Percentiles rank a stretch among this genome's conserved stretches.
Evolutionary conservation across 345 rosid species (phyloP).

Genomic region (Heritiera fomes): DNA sequence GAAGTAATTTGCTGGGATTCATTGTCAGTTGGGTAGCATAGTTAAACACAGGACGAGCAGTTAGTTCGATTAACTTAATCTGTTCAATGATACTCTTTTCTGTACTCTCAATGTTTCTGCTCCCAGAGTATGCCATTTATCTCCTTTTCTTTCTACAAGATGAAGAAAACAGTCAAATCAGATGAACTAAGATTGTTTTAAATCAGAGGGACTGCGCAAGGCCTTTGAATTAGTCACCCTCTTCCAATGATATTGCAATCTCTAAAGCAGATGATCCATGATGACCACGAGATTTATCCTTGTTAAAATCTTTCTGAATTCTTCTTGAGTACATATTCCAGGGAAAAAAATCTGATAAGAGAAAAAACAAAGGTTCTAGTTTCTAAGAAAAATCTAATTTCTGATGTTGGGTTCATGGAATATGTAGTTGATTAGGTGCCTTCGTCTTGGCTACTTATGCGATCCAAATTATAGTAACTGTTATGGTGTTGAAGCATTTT

Average conservation of each 20-base stretch:
- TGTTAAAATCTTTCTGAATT: not conserved
- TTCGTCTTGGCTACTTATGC: not conserved
- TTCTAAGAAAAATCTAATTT: not conserved
- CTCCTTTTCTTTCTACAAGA: not conserved
- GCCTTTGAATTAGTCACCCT: not conserved
- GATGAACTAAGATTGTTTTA: not conserved
- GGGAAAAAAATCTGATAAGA: not conserved
- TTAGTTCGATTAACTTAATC: not conserved
- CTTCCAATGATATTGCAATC: not conserved
- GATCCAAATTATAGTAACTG: not conserved
- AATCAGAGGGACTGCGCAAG: not conserved
- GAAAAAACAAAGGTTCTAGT: not conserved
- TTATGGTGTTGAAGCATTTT: not conserved
- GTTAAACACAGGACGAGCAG: not conserved
- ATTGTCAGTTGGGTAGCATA: not conserved
- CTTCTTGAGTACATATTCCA: not conserved
- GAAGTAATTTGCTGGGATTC: not conserved
- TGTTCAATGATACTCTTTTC: not conserved
- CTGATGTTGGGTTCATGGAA: not conserved
- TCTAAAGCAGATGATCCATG: not conserved
- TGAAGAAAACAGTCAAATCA: not conserved
- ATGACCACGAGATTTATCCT: not conserved
- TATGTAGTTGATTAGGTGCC: not conserved
- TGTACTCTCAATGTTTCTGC: no score
- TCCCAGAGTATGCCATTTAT: not conserved